Percentiles rank a stretch among this genome's conserved stretches.
phyloP scores from a whole-genome alignment of 2,329 filamentous ascomycete species.

The Phyllosticta citrichinensis region DNA sequence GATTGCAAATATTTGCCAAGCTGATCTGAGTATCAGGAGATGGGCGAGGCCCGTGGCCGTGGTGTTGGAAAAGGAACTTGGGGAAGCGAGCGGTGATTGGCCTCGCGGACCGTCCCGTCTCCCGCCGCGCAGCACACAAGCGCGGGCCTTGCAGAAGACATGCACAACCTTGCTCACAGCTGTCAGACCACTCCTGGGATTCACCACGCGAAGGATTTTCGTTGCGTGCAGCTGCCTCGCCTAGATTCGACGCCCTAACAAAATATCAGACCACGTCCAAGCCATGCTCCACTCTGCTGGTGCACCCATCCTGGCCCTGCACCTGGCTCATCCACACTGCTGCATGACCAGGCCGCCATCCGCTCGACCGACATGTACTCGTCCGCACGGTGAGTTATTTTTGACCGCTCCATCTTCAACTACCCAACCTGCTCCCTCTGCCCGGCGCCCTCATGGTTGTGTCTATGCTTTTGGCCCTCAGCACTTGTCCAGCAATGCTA shows the following conservation, averaged over 20 bases:
- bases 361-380: neutral
- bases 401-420: neutral
- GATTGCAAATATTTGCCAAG: neutral
- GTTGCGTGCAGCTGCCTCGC: neutral
- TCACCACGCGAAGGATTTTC: neutral
- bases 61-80: neutral
- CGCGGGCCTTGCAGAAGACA: neutral
- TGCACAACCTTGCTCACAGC: neutral
- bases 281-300: neutral
- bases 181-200: neutral
- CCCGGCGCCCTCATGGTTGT: slow-evolving; percentile 29
- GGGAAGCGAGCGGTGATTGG: neutral
- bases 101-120: neutral
- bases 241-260: neutral
- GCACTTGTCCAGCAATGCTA: slow-evolving; percentile 35
- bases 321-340: neutral
- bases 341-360: neutral
- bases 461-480: slow-evolving; percentile 32
- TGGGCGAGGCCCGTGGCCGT: neutral
- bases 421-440: neutral
- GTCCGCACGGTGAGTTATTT: neutral
- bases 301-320: too few species aligned
- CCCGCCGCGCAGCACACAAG: neutral
- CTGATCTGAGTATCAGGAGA: neutral
- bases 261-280: neutral